Evolutionary conservation across 805 yeast species (phyloP).

Genomic region (Cyberlindnera petersonii): DNA sequence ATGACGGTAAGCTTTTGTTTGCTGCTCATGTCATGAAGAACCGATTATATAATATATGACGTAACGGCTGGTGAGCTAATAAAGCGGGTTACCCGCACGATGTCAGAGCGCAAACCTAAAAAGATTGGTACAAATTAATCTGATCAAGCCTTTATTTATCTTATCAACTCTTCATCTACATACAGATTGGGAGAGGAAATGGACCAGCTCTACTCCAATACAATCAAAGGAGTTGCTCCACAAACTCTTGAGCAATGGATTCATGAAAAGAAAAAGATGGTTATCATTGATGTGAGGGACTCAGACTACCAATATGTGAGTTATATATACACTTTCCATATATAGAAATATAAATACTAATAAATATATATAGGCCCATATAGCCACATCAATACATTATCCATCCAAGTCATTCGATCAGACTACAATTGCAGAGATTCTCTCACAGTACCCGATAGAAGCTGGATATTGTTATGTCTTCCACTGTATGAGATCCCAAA

Average conservation of each 20-base stretch:
- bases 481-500: slow-evolving; percentile 27
- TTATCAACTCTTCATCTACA: too few species aligned
- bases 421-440: not conserved
- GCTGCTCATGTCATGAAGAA: too few species aligned
- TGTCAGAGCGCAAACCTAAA: too few species aligned
- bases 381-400: slow-evolving; percentile 11
- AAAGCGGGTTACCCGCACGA: too few species aligned
- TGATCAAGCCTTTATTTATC: too few species aligned
- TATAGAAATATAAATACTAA: slow-evolving; percentile 6
- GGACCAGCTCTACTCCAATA: slow-evolving; percentile 5
- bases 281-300: slow-evolving; percentile 24
- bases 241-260: slow-evolving; percentile 12
- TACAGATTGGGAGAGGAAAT: too few species aligned
- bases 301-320: slow-evolving; percentile 14
- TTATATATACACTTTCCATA: not conserved
- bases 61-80: too few species aligned
- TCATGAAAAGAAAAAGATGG: not conserved
- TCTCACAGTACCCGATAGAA: slow-evolving; percentile 6
- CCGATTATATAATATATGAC: too few species aligned
- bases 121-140: too few species aligned
- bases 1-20: too few species aligned
- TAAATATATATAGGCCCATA: slow-evolving; percentile 10
- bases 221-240: slow-evolving; percentile 6
- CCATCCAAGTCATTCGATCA: slow-evolving; percentile 15
- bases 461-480: slow-evolving; percentile 11